Conservation (phyloP, 306 rosid species). For the Gillenia trifoliata region DNA sequence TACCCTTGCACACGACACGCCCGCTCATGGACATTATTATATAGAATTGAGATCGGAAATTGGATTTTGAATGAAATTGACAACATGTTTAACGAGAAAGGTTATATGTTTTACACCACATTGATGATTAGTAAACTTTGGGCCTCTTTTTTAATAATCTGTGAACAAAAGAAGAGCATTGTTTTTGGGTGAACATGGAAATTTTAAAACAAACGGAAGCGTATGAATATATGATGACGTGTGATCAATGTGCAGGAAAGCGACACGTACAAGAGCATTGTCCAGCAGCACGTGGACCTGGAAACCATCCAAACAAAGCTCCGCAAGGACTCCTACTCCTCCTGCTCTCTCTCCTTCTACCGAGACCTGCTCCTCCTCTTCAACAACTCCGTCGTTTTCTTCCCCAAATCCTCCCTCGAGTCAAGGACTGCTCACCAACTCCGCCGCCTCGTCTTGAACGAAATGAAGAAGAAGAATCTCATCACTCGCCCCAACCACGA, state of each 20-base stretch:
- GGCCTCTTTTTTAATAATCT: too few relatives aligned
- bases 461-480: slow-evolving; percentile 38
- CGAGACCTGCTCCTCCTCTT: slow-evolving; percentile 63
- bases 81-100: too few relatives aligned
- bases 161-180: too few relatives aligned
- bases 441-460: slow-evolving; percentile 27
- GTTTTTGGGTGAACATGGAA: background rate
- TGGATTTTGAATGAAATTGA: too few relatives aligned
- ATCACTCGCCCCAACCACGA: slow-evolving; percentile 19
- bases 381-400: slow-evolving; percentile 52
- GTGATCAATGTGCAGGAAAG: slow-evolving; percentile 31
- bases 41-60: too few relatives aligned
- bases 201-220: background rate
- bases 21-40: too few relatives aligned
- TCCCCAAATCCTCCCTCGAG: slow-evolving; percentile 48
- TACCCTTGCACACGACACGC: too few relatives aligned
- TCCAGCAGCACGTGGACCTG: slow-evolving; percentile 61
- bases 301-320: slow-evolving; percentile 47
- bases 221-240: background rate
- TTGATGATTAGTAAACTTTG: too few relatives aligned
- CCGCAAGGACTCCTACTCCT: slow-evolving; percentile 48
- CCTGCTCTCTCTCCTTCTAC: slow-evolving; percentile 37
- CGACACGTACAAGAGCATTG: slow-evolving; percentile 45
- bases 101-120: too few relatives aligned
- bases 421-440: slow-evolving; percentile 42